Evolutionary conservation across 1,139 yeast species (phyloP).

Genomic region (Blastobotrys ciferrii): DNA sequence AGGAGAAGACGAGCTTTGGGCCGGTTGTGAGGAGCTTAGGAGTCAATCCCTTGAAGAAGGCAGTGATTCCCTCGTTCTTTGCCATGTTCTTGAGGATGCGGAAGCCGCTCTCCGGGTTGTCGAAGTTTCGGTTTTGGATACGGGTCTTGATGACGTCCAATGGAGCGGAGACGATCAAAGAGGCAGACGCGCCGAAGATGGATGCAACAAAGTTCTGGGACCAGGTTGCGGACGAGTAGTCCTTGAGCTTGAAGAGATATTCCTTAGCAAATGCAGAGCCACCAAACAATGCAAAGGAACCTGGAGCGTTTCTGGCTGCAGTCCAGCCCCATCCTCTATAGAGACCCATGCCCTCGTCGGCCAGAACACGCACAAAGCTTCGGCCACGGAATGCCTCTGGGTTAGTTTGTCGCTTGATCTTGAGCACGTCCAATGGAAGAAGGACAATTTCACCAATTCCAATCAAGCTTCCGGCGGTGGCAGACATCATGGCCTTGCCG

Average conservation of each 20-base stretch:
- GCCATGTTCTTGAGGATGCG: constrained; percentile 90
- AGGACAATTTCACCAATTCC: constrained; percentile 98
- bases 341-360: constrained; percentile 89
- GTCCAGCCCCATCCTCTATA: constrained; percentile 99
- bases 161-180: constrained; percentile 95
- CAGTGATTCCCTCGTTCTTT: constrained; percentile 70
- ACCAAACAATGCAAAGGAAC: constrained; percentile 95
- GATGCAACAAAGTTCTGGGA: constrained; percentile 91
- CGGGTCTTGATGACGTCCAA: constrained; percentile 97
- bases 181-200: constrained; percentile 97
- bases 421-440: constrained; percentile 91
- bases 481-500: constrained; percentile 94
- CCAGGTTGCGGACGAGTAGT: constrained; percentile 93
- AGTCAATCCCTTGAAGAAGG: constrained; percentile 96
- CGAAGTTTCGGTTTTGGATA: constrained; percentile 94
- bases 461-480: constrained; percentile 94
- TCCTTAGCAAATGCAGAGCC: constrained; percentile 99
- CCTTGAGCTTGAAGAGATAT: constrained; percentile 80
- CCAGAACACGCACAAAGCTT: constrained; percentile 80
- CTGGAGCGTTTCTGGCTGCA: constrained; percentile 99
- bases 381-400: constrained; percentile 98
- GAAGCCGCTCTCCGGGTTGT: constrained; percentile 91
- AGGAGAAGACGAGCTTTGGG: constrained; percentile 94
- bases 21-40: constrained; percentile 97
- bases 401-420: constrained; percentile 98